phyloP scores from a whole-genome alignment of 495 filamentous ascomycete genomes.

The Aspergillus ellipticus region DNA sequence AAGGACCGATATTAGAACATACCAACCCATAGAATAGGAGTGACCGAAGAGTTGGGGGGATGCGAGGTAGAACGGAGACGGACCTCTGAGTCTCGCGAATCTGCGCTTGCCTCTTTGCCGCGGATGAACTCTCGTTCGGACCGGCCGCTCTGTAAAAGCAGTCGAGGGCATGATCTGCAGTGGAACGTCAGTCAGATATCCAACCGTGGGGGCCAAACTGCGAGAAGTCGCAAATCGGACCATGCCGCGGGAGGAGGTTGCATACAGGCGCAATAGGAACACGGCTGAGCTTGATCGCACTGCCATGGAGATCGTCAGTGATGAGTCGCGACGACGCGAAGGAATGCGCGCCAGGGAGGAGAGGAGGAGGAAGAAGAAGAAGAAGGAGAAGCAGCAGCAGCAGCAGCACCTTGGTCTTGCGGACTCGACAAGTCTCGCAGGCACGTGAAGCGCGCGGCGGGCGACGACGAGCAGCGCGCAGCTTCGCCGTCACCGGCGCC shows the following conservation, averaged over 20 bases:
- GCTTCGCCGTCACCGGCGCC: slow-evolving; percentile 8
- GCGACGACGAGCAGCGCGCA: slow-evolving; percentile 12
- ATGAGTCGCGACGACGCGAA: background rate
- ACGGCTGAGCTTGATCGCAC: slow-evolving; percentile 26
- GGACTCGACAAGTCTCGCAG: slow-evolving; percentile 24
- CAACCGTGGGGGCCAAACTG: too few relatives aligned
- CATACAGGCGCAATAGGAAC: slow-evolving; percentile 27
- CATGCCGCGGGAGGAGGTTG: background rate
- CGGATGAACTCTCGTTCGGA: slow-evolving; percentile 1
- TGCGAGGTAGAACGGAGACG: background rate
- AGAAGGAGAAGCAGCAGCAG: too few relatives aligned
- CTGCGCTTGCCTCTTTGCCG: slow-evolving; percentile 6
- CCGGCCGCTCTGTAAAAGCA: slow-evolving; percentile 17
- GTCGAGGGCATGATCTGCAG: slow-evolving; percentile 22
- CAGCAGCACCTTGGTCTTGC: slow-evolving; percentile 28
- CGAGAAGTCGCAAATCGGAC: too few relatives aligned
- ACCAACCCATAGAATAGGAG: background rate
- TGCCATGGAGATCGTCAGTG: slow-evolving; percentile 2
- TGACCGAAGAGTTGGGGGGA: too few relatives aligned
- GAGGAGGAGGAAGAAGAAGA: background rate
- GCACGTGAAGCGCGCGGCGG: slow-evolving; percentile 23
- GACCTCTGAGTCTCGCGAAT: slow-evolving; percentile 14
- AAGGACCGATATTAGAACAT: background rate
- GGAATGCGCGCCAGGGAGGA: background rate
- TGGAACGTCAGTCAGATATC: background rate